Conservation (phyloP, 805 yeast genomes). For the Candida insectorum region DNA sequence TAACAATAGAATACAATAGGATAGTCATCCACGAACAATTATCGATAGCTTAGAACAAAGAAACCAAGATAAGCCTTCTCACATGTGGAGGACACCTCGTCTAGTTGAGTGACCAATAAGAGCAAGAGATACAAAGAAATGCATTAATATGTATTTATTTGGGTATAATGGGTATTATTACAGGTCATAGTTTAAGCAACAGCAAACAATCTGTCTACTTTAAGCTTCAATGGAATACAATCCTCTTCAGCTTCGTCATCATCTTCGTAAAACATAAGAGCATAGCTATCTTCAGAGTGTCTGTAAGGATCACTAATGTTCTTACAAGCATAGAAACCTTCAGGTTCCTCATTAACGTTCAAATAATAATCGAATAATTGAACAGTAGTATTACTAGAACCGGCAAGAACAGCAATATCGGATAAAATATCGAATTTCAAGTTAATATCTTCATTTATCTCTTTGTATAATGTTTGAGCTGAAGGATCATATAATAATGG, state of each 20-base stretch:
- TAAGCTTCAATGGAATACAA: constrained; percentile 4
- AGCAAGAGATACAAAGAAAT: too few relatives aligned
- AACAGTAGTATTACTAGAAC: constrained; percentile 1
- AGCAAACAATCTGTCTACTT: too few relatives aligned
- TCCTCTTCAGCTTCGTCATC: not conserved
- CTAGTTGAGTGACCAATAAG: too few relatives aligned
- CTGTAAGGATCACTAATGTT: constrained; percentile 26
- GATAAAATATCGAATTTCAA: constrained; percentile 1
- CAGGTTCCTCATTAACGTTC: constrained; percentile 15
- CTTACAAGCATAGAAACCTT: constrained; percentile 22
- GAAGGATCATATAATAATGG: constrained; percentile 9
- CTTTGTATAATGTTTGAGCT: constrained; percentile 1
- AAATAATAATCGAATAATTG: constrained; percentile 13
- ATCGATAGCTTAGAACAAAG: too few relatives aligned
- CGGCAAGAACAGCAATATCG: constrained; percentile 2
- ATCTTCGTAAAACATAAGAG: constrained; percentile 1
- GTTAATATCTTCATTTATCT: not conserved
- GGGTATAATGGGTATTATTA: too few relatives aligned
- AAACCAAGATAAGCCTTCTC: too few relatives aligned
- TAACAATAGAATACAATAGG: too few relatives aligned
- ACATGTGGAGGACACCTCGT: too few relatives aligned
- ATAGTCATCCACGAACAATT: too few relatives aligned
- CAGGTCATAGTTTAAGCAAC: too few relatives aligned
- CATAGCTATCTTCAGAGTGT: constrained; percentile 15
- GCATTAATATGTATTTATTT: too few relatives aligned